Evolutionary conservation across 176 grass and related monocot genomes (phyloP), one percentile per base, ranked within the genome.

Genomic region (Panicum miliaceum): DNA sequence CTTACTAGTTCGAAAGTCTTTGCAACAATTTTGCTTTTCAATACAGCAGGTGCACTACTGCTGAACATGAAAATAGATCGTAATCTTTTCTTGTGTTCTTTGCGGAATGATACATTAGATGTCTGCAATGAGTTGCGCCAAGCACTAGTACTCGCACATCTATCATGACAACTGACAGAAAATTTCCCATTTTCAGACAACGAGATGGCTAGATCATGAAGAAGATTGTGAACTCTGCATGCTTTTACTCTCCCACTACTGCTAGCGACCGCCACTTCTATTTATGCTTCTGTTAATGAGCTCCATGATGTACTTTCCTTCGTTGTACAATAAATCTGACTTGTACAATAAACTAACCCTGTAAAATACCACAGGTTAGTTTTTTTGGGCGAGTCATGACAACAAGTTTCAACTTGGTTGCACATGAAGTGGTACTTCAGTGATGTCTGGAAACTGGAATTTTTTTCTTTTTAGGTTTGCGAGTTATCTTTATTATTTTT

Each of bases 281-380:
- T 18, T 18, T 68, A 88, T 87, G 61, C 61, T 81, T 81, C 85
- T 84, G 14, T 64, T 72, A 29, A 84, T 81, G 35, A 87, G 89
- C 81, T 91, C 81, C 85, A 76, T 77, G 40, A 91, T 85, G 81
- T 84, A 91, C 25, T 91, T n/a, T n/a, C n/a, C n/a, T n/a, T n/a
- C n/a, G n/a, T n/a, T n/a, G n/a, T n/a, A n/a, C n/a, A n/a, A n/a
- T n/a, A n/a, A n/a, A n/a, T n/a, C n/a, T n/a, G n/a, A n/a, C n/a
- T n/a, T n/a, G n/a, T n/a, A n/a, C n/a, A n/a, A n/a, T n/a, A n/a
- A n/a, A n/a, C n/a, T n/a, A n/a, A n/a, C n/a, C n/a, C n/a, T n/a
- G n/a, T n/a, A n/a, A n/a, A n/a, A n/a, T n/a, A n/a, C n/a, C n/a
- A n/a, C n/a, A n/a, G n/a, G n/a, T n/a, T n/a, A n/a, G n/a, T n/a